Evolutionary conservation across 495 filamentous ascomycete species (phyloP), one percentile per base, ranked within the genome.

Genomic region (Elaphomyces granulatus): DNA sequence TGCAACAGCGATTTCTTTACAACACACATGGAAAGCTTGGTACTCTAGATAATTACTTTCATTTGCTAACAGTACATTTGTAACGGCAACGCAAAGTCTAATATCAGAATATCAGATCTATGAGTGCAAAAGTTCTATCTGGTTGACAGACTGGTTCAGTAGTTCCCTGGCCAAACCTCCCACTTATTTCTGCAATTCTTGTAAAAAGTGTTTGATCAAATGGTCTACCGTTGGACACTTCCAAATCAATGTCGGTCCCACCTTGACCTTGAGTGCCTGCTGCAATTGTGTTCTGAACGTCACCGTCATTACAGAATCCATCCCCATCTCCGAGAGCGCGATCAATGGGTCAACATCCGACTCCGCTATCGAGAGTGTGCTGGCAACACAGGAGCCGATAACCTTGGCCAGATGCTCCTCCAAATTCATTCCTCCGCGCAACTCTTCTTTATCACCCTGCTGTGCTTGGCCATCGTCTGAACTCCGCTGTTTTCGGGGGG

Each of bases 261-360:
- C 53, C 37, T 56, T 65, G n/a, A 68, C 48, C 31, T 49, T 46
- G 8, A 68, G 41, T 4, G 41, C 37, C 36, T 50, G 45, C 53
- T 65, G 59, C 36, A 69, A 40, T 45, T 66, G 40, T 14, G 33
- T 48, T 15, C 64, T 44, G 35, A 69, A 45, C 10, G 34, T 42
- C 12, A 64, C 57, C 1, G 53, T 67, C 65, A 69, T 67, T 17
- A 69, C 64, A 6, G 47, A 54, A 45, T 67, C 65, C 8, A 69
- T 43, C 0, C 65, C 65, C 19, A 66, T 31, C 38, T 69, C 64
- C 3, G 48, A 36, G 14, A 67, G 42, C 0, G 61, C 51, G 0
- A 47, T 49, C 30, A 44, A 47, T 1, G 52, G 12, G 42, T 67
- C 64, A 7, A 68, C 51, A 12, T 66, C 64, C 6, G 44, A 46